phyloP scores from a whole-genome alignment of 306 rosid genomes.

The Delonix regia region DNA sequence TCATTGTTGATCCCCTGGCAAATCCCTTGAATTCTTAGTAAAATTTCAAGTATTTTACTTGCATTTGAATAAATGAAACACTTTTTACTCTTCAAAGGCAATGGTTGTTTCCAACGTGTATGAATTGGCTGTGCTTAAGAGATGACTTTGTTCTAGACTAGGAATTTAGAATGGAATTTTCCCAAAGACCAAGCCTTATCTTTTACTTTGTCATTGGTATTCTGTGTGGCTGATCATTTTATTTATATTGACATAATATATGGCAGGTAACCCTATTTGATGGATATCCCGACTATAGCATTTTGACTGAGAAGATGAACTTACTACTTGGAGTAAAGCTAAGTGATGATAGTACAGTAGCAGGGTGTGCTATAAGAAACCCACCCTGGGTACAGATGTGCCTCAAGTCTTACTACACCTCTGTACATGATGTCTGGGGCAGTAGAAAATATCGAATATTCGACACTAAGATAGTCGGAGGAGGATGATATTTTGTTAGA shows the following conservation, averaged over 20 bases:
- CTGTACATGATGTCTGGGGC: constrained; percentile 39
- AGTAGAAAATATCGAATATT: constrained; percentile 44
- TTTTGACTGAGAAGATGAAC: constrained; percentile 47
- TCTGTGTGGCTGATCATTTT: neutral
- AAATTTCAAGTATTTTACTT: neutral
- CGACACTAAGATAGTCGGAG: constrained; percentile 50
- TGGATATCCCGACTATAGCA: constrained; percentile 42
- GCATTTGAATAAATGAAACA: neutral
- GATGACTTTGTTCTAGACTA: neutral
- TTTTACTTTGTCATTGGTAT: neutral
- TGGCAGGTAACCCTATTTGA: constrained; percentile 57
- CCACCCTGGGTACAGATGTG: constrained; percentile 81
- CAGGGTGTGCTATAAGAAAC: constrained; percentile 42
- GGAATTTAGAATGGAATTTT: neutral
- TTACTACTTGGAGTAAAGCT: constrained; percentile 52
- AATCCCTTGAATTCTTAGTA: neutral
- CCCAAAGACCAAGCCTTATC: neutral
- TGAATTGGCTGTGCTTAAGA: neutral
- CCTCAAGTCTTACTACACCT: constrained; percentile 49
- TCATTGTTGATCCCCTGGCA: neutral
- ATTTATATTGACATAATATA: neutral
- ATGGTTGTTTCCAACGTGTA: neutral
- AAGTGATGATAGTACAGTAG: constrained; percentile 10
- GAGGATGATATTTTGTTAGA: neutral
- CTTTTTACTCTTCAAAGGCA: neutral